Percentiles rank a stretch among this genome's conserved stretches.
Evolutionary conservation across 2,329 filamentous ascomycete species (phyloP).

Genomic region (Tolypocladium album): DNA sequence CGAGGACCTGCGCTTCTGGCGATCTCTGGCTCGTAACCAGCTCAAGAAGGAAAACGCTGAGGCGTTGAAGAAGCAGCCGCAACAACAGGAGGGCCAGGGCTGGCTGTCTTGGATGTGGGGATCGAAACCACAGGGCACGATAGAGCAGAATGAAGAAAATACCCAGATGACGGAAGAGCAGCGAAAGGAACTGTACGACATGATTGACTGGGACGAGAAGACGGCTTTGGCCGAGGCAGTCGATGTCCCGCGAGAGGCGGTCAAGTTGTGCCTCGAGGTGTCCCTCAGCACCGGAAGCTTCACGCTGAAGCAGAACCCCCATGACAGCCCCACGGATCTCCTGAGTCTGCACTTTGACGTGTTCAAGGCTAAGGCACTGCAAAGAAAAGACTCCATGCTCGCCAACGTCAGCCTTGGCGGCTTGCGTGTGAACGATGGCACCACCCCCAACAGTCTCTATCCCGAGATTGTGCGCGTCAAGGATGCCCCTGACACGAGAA

Average conservation of each 20-base stretch:
- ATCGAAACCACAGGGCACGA: conserved; percentile 50
- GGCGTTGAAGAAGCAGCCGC: conserved; percentile 56
- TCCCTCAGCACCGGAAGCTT: conserved; percentile 95
- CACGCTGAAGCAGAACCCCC: conserved; percentile 67
- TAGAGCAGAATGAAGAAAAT: conserved; percentile 56
- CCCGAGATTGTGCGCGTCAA: conserved; percentile 95
- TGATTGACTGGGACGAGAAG: conserved; percentile 98
- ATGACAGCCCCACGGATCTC: conserved; percentile 59
- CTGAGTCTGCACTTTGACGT: conserved; percentile 89
- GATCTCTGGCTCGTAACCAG: conserved; percentile 86
- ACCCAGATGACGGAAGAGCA: conserved; percentile 91
- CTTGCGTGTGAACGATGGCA: conserved; percentile 90
- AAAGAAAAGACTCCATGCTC: conserved; percentile 83
- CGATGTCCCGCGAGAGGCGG: conserved; percentile 78
- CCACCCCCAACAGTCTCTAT: conserved; percentile 80
- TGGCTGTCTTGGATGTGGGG: conserved; percentile 95
- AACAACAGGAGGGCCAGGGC: conserved; percentile 59
- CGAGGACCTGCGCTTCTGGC: conserved; percentile 95
- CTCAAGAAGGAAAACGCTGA: conserved; percentile 90
- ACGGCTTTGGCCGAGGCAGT: conserved; percentile 77
- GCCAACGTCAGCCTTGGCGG: conserved; percentile 85
- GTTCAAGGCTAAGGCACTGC: conserved; percentile 81
- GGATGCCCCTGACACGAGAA: conserved; percentile 52
- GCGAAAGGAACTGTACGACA: conserved; percentile 90
- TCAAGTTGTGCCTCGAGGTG: conserved; percentile 88